Base-by-base conservation (phyloP, 2,329 filamentous ascomycete species). In the Fusarium duplospermum region DNA sequence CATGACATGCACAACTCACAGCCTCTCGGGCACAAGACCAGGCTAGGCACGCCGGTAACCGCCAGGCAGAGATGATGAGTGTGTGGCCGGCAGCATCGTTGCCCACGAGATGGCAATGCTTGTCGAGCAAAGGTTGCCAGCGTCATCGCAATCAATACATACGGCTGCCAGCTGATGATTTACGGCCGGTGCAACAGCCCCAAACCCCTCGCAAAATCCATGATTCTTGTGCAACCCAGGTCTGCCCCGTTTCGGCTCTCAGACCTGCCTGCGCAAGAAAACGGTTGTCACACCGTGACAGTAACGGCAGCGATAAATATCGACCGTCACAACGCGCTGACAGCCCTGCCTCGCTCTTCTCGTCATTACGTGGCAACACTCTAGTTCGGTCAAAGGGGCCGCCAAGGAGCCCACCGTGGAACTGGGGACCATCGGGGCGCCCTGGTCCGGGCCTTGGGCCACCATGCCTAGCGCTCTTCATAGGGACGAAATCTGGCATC, bases 281-380 rank as follows among this genome's bases (percentile, higher is more conserved):
- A 60, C 50, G 63, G 60, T 59, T 45, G 62, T 69, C 29, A n/a
- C 66, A 62, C 36, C 62, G 47, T 56, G 52, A 42, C 60, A 20
- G 22, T 29, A 57, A 24, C 47, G 56, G 62, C 57, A 62, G 62
- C 62, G 66, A 54, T 54, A 40, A 72, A 61, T 59, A 56, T 71
- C 59, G 59, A 50, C 64, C 24, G 54, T 73, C 50, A 29, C 45
- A 62, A 68, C 52, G 60, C 63, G 58, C 38, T 64, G 66, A 47
- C 63, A 76, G 73, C 71, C 63, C 67, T 73, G 67, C 40, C 71
- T 74, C 50, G 71, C 59, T 60, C 66, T 60, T 67, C 68, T 76
- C 66, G 58, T 74, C 72, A 77, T 79, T 78, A 78, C 77, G 77
- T 79, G 77, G 77, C 77, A 77, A 77, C 63, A 76, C 67, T 77